Evolutionary conservation across 106 monocot genomes (phyloP), one percentile per base, ranked within the genome.

Genomic region (Allium cepa): DNA sequence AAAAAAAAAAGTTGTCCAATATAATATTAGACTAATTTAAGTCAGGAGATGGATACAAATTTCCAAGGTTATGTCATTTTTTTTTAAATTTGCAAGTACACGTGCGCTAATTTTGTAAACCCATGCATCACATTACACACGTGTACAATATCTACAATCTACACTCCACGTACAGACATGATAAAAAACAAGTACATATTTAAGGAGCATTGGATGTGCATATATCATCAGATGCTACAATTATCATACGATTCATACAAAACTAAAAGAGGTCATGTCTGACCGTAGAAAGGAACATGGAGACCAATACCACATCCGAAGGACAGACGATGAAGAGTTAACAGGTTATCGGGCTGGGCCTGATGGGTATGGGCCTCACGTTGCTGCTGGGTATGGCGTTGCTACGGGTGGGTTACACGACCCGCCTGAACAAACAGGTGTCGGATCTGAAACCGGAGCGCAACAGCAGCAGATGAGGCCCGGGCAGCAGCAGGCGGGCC

Each of bases 401-500:
- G 53, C 13, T 6, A 67, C 26, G 4, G 68, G 68, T 6, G 48
- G 68, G 55, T 14, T 68, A 45, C 55, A 7, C 28, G 28, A 68
- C 68, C 55, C 28, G 55, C 55, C 68, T 27, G 68, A 66, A 8
- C 9, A 22, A 22, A 22, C 11, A 45, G 8, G 49, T 49, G 16
- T 27, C 1, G 66, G 50, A 26, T 49, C 50, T 26, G 50, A 56
- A 17, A 56, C 15, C 28, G 55, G 68, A n/a, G 8, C 8, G 50
- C 66, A 66, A 51, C 66, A 66, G 66, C 66, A 66, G 18, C 66
- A 66, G 50, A 12, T 18, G 66, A 48, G 64, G 17, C 64, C 64
- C 17, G 66, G 50, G 0, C 55, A 68, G 68, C 67, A 67, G 14
- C 22, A 0, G 22, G 26, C 1, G 11, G 52, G 67, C 27, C 9